Evolutionary conservation across 2,329 filamentous ascomycete genomes (phyloP), one percentile per base, ranked within the genome.

Genomic region (Claviceps digitariae): DNA sequence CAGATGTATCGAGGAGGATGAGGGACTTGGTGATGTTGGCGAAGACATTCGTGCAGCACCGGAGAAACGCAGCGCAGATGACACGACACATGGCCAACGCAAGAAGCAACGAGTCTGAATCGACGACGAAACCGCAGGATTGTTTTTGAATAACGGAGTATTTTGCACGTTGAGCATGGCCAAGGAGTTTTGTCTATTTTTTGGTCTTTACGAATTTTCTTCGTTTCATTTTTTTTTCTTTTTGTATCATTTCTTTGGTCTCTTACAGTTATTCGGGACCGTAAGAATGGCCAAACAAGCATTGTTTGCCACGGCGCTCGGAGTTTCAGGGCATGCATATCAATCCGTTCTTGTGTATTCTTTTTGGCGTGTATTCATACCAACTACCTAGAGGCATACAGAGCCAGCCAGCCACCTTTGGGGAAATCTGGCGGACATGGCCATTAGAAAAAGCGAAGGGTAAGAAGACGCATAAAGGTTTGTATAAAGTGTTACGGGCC

Each of bases 11-110:
- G 68, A 69, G 44, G 68, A 70, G 54, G 68, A 70, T 48, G 70
- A 72, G 55, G 71, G 69, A 10, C 64, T 74, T 48, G 72, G 65
- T 36, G 70, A 70, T 52, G 58, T 72, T 48, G 69, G 66, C 44
- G 66, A 70, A 38, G 63, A 63, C 9, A 56, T 58, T 21, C 34
- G 47, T 49, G 48, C 53, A 51, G 52, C 51, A 21, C 41, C 40
- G 23, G 58, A 54, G 57, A 57, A 52, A 47, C 57, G 47, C 27
- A 58, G 59, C 20, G 59, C 60, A 5, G 58, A 59, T n/a, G 59
- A 57, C 17, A 57, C 57, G 23, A 23, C 52, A 7, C 54, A 48
- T 9, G 56, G 49, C 34, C 56, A 60, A 1, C 56, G 56, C 21
- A 68, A 68, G 58, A 68, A 65, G 50, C 61, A 65, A 52, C 66